phyloP scores from a whole-genome alignment of 1,284 basidiomycete genomes.

The Neonothopanus nambi region DNA sequence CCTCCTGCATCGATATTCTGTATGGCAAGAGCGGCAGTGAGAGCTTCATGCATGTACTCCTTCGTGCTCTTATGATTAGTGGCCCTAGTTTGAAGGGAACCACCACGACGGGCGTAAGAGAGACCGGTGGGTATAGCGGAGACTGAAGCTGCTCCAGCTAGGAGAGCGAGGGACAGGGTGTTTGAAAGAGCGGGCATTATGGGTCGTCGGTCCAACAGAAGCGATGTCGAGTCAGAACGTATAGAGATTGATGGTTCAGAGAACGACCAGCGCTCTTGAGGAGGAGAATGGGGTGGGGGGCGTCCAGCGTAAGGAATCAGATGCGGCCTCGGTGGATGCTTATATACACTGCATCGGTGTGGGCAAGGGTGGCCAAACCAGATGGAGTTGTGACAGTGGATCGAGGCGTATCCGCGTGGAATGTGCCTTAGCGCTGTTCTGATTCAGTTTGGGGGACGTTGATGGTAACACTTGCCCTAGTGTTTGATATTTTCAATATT shows the following conservation, averaged over 20 bases:
- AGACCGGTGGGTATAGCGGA: no score
- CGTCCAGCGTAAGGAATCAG: background rate
- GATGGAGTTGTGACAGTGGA: no score
- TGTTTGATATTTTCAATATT: no score
- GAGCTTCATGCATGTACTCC: background rate
- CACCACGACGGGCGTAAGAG: background rate
- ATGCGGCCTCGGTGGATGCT: no score
- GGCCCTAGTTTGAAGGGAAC: background rate
- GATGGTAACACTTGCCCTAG: no score
- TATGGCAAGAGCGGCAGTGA: background rate
- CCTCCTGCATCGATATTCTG: background rate
- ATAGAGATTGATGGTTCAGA: background rate
- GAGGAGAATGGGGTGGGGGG: background rate
- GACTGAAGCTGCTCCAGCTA: background rate
- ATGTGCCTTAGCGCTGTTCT: no score
- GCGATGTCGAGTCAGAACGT: background rate
- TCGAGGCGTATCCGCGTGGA: no score
- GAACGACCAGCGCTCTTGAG: slow-evolving; percentile 2
- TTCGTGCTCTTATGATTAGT: background rate
- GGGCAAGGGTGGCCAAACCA: no score
- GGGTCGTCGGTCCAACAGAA: background rate
- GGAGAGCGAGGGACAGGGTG: background rate
- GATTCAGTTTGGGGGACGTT: no score
- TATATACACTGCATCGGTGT: no score
- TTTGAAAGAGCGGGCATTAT: background rate